A percentile compares a stretch with the other conserved stretches of the same genome.
Conservation (phyloP, 2,329 filamentous ascomycete species). For the Trichophyton verrucosum region DNA sequence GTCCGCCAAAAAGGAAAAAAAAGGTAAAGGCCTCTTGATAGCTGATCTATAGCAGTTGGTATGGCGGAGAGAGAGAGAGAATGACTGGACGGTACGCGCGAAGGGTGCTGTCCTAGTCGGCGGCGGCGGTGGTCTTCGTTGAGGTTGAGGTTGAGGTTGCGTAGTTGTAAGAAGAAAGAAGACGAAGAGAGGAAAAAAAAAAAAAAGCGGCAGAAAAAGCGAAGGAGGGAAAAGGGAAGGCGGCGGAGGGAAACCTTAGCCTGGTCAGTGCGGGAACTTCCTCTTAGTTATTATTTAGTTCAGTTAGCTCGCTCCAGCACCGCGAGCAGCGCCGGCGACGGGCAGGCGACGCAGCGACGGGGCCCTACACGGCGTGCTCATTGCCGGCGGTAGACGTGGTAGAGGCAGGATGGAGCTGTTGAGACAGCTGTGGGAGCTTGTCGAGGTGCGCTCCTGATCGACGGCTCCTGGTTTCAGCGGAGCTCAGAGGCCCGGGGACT, state of each 20-base stretch:
- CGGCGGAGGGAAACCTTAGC: slow-evolving; percentile 7
- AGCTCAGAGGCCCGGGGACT: not conserved
- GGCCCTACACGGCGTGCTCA: too few species aligned
- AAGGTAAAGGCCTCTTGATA: not conserved
- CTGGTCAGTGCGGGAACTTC: not conserved
- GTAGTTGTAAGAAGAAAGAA: not conserved
- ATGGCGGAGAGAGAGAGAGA: not conserved
- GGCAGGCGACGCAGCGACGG: not conserved
- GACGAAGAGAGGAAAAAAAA: not conserved
- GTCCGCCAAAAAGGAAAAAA: not conserved
- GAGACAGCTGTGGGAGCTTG: not conserved
- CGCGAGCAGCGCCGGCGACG: not conserved
- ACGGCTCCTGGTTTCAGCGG: slow-evolving; percentile 1
- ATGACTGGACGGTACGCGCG: not conserved
- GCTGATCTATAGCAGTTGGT: not conserved
- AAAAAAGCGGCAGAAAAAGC: not conserved
- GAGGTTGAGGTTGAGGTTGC: not conserved
- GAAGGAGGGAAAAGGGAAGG: slow-evolving; percentile 6
- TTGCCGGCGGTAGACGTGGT: too few species aligned
- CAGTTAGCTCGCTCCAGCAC: not conserved
- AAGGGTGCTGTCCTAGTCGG: not conserved
- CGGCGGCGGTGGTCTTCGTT: not conserved
- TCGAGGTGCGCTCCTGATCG: not conserved
- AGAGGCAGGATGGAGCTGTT: not conserved
- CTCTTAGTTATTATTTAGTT: not conserved